phyloP scores from a whole-genome alignment of 2,329 filamentous ascomycete genomes.

The Fusarium camptoceras region DNA sequence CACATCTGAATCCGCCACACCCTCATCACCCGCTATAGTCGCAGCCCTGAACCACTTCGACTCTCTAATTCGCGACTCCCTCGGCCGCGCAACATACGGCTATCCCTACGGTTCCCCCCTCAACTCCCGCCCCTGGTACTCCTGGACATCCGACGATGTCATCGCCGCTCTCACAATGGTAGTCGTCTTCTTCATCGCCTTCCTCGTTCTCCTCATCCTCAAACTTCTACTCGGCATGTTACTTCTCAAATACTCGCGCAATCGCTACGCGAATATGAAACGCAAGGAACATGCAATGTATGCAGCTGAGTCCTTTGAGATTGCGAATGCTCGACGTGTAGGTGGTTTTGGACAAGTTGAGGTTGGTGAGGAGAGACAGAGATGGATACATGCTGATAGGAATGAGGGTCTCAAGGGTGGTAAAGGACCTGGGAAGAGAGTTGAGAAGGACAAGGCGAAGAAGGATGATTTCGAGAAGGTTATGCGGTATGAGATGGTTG shows the following conservation, averaged over 20 bases:
- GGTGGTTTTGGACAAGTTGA: conserved; percentile 90
- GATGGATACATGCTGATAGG: conserved; percentile 90
- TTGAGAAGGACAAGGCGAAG: conserved; percentile 58
- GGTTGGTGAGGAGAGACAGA: conserved; percentile 85
- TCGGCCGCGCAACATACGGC: conserved; percentile 79
- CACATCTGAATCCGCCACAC: conserved; percentile 70
- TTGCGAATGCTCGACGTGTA: conserved; percentile 75
- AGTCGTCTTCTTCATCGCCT: conserved; percentile 85
- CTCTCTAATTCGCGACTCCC: conserved; percentile 77
- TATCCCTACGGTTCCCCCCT: conserved; percentile 58
- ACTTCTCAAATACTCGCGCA: conserved; percentile 81
- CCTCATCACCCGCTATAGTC: conserved; percentile 78
- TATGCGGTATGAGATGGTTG: conserved; percentile 92
- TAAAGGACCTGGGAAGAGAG: conserved; percentile 66
- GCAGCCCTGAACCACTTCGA: conserved; percentile 85
- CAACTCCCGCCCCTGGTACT: conserved; percentile 59
- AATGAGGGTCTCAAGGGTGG: conserved; percentile 73
- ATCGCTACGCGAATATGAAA: conserved; percentile 86
- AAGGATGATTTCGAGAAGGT: conserved; percentile 71
- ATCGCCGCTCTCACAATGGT: conserved; percentile 86
- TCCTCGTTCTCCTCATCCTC: conserved; percentile 83
- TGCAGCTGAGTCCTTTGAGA: conserved; percentile 67
- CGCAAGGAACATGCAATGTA: conserved; percentile 66
- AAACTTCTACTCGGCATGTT: conserved; percentile 92
- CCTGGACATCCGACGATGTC: conserved; percentile 76